Percentiles rank a stretch among this genome's conserved stretches.
Evolutionary conservation across 495 filamentous ascomycete genomes (phyloP).

Genomic region (Neurospora pannonica): DNA sequence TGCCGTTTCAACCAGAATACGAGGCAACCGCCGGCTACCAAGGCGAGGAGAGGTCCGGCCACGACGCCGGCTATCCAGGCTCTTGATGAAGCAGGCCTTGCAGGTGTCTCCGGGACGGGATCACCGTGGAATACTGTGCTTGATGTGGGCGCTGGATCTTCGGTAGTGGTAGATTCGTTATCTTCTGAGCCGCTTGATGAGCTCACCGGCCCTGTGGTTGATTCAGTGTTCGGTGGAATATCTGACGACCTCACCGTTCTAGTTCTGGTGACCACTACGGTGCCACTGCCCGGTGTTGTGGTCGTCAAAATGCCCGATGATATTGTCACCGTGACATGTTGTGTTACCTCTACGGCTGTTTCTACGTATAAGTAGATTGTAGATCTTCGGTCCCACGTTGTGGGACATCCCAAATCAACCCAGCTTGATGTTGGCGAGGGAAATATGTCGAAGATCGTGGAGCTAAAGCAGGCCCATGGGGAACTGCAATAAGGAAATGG

Average conservation of each 20-base stretch:
- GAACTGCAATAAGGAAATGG: too few relatives aligned
- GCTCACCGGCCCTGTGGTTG: not conserved
- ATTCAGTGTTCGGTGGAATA: not conserved
- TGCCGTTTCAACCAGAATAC: not conserved
- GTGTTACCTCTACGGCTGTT: not conserved
- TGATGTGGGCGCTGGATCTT: not conserved
- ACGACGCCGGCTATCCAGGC: not conserved
- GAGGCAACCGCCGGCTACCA: not conserved
- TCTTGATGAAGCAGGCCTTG: not conserved
- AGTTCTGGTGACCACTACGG: not conserved
- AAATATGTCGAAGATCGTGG: not conserved
- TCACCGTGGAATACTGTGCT: not conserved
- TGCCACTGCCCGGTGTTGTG: not conserved
- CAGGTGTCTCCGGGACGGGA: not conserved
- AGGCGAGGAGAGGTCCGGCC: not conserved
- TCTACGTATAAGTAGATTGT: too few relatives aligned
- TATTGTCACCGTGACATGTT: not conserved
- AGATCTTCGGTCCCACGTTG: too few relatives aligned
- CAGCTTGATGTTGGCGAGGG: not conserved
- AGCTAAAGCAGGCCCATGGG: too few relatives aligned
- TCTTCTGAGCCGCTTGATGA: not conserved
- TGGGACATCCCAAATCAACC: not conserved
- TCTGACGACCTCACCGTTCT: not conserved
- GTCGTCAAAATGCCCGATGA: not conserved
- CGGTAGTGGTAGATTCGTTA: not conserved